Conservation (phyloP, 2,329 filamentous ascomycete genomes). For the Diplodia mutila region DNA sequence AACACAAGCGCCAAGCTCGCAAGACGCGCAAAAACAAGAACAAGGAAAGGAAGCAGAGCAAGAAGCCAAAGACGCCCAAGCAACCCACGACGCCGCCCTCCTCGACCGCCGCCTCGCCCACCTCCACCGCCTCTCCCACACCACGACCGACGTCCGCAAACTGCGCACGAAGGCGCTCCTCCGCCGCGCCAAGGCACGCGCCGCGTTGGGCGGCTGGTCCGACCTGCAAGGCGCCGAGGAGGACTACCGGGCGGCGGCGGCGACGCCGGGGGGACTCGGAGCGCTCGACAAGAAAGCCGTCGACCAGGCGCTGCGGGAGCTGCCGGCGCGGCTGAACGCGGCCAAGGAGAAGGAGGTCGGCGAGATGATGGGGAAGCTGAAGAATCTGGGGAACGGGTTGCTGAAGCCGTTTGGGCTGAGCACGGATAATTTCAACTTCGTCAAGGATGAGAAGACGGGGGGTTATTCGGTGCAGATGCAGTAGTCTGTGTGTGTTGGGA, state of each 20-base stretch:
- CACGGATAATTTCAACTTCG: constrained; percentile 93
- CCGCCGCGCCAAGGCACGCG: constrained; percentile 73
- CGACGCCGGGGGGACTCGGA: constrained; percentile 62
- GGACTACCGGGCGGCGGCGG: constrained; percentile 73
- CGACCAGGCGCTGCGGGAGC: constrained; percentile 62
- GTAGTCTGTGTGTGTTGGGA: constrained; percentile 36
- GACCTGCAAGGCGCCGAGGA: constrained; percentile 76
- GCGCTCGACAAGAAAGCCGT: constrained; percentile 70
- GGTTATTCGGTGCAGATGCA: constrained; percentile 94
- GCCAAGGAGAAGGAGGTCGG: constrained; percentile 87
- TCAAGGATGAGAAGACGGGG: constrained; percentile 84
- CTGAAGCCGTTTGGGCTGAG: constrained; percentile 91
- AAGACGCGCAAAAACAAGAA: not conserved
- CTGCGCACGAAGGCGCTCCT: constrained; percentile 84
- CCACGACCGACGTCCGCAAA: constrained; percentile 67
- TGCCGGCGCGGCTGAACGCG: constrained; percentile 72
- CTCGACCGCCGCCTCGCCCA: not conserved
- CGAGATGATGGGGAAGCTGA: constrained; percentile 98
- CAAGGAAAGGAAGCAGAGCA: constrained; percentile 58
- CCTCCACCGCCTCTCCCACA: constrained; percentile 32
- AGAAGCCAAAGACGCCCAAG: too few relatives aligned
- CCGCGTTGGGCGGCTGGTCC: constrained; percentile 75
- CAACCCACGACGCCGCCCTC: not conserved
- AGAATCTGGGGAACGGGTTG: constrained; percentile 87
- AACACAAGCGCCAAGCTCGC: constrained; percentile 36